A percentile compares a stretch with the other conserved stretches of the same genome.
These are phyloP conservation scores for Lumnitzera racemosa DNA, from an alignment of 345 rosid genomes.

Conservation along the genomic window DNA sequence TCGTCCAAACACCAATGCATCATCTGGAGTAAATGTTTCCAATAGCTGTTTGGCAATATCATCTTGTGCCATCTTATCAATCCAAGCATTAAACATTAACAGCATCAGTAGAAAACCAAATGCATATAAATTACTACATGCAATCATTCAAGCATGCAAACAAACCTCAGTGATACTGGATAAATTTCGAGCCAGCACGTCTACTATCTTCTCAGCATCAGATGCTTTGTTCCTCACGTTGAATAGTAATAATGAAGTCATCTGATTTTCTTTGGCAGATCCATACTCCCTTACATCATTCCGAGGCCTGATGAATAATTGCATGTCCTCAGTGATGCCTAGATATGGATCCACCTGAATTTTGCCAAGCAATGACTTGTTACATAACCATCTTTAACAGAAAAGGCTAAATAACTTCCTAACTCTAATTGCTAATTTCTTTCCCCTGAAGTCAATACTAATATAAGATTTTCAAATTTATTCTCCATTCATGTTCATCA, in stretches of 20 bases:
- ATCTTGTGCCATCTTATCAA: conserved; percentile 50
- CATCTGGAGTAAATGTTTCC: conserved; percentile 86
- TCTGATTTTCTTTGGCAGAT: conserved; percentile 53
- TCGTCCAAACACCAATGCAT: conserved; percentile 66
- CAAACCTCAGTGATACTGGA: conserved; percentile 52
- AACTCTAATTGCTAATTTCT: no score
- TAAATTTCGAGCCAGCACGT: conserved; percentile 44
- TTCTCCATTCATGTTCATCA: no score
- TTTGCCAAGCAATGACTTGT: not conserved
- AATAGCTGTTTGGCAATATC: conserved; percentile 55
- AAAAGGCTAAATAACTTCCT: not conserved
- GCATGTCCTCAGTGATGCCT: conserved; percentile 57
- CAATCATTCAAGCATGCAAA: not conserved
- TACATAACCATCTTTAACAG: no score
- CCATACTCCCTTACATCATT: conserved; percentile 62
- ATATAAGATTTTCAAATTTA: no score
- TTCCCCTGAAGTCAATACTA: no score
- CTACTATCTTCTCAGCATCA: conserved; percentile 36
- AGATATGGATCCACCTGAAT: conserved; percentile 80
- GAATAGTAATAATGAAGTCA: conserved; percentile 45
- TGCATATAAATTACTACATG: no score
- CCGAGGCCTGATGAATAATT: conserved; percentile 56
- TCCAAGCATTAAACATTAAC: conserved; percentile 8
- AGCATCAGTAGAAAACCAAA: no score
- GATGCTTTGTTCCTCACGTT: conserved; percentile 44